phyloP scores from a whole-genome alignment of 2,329 filamentous ascomycete species.

The Penicillium sp. region DNA sequence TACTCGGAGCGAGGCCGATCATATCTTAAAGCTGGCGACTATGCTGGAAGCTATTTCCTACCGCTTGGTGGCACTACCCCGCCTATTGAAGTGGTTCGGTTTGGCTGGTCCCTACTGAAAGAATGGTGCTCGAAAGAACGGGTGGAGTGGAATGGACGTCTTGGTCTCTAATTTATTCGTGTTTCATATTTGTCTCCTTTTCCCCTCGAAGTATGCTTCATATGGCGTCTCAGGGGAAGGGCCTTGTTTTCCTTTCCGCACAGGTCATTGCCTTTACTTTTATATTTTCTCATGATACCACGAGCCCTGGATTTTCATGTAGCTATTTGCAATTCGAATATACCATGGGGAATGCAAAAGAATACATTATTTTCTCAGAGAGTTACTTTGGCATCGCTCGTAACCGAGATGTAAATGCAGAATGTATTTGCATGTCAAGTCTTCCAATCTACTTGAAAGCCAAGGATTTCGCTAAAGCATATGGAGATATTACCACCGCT shows the following conservation, averaged over 20 bases:
- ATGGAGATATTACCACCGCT: conserved; percentile 2
- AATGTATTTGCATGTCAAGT: not conserved
- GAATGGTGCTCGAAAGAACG: conserved; percentile 49
- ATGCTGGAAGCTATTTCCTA: conserved; percentile 41
- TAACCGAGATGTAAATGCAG: not conserved
- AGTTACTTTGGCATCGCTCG: not conserved
- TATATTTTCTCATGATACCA: conserved; percentile 35
- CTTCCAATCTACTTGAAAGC: not conserved
- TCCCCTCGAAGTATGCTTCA: not conserved
- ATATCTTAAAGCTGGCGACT: conserved; percentile 33
- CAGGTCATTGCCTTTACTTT: conserved; percentile 5
- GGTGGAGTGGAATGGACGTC: conserved; percentile 43
- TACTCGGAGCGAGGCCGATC: conserved; percentile 37
- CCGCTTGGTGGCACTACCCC: conserved; percentile 44
- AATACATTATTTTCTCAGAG: not conserved
- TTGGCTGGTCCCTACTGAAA: conserved; percentile 44
- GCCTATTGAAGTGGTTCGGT: conserved; percentile 46
- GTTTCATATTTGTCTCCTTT: not conserved
- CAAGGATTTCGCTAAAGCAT: not conserved
- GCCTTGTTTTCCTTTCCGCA: not conserved
- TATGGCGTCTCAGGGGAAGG: conserved; percentile 8
- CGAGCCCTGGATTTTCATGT: conserved; percentile 24
- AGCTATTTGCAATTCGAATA: conserved; percentile 20
- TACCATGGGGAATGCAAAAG: conserved; percentile 13
- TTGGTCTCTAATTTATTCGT: conserved; percentile 36